A percentile compares a stretch with the other conserved stretches of the same genome.
Evolutionary conservation across 129 eudicot genomes (phyloP).

Genomic region (Chrysanthemum lavandulifolium): DNA sequence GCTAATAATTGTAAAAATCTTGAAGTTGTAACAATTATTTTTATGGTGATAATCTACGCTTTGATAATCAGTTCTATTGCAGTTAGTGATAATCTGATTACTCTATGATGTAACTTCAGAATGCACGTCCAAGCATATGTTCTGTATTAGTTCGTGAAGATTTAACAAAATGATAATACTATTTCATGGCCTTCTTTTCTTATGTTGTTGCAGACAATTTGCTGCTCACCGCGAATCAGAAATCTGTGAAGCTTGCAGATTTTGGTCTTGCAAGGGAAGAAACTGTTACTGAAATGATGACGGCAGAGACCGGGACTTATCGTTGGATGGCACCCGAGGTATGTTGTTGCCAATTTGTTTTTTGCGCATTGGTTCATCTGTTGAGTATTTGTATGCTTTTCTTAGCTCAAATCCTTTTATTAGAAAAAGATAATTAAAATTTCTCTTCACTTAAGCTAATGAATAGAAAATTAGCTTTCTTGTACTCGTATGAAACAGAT

Average conservation of each 20-base stretch:
- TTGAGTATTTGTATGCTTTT: not conserved
- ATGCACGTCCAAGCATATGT: not conserved
- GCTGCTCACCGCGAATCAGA: slow-evolving; percentile 86
- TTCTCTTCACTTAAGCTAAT: too few relatives aligned
- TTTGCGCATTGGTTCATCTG: not conserved
- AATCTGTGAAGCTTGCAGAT: slow-evolving; percentile 97
- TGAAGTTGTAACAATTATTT: not conserved
- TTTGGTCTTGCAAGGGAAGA: slow-evolving; percentile 99
- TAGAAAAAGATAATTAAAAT: not conserved
- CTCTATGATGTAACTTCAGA: not conserved
- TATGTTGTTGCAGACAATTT: slow-evolving; percentile 68
- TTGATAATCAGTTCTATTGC: too few relatives aligned
- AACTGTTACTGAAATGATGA: slow-evolving; percentile 97
- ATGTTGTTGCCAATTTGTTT: slow-evolving; percentile 14
- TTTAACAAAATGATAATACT: slow-evolving; percentile 3
- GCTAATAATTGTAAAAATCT: too few relatives aligned
- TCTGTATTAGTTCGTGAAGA: not conserved
- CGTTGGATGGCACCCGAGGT: slow-evolving; percentile 99
- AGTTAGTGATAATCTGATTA: too few relatives aligned
- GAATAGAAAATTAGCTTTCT: too few relatives aligned
- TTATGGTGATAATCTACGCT: not conserved
- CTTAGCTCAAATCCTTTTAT: not conserved
- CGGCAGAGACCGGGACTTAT: slow-evolving; percentile 96
- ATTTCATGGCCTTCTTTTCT: not conserved
- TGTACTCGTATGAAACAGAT: too few relatives aligned